These are phyloP conservation scores for Fusarium palustre DNA, from an alignment of 2,329 filamentous ascomycete genomes.

Conservation along the genomic window DNA sequence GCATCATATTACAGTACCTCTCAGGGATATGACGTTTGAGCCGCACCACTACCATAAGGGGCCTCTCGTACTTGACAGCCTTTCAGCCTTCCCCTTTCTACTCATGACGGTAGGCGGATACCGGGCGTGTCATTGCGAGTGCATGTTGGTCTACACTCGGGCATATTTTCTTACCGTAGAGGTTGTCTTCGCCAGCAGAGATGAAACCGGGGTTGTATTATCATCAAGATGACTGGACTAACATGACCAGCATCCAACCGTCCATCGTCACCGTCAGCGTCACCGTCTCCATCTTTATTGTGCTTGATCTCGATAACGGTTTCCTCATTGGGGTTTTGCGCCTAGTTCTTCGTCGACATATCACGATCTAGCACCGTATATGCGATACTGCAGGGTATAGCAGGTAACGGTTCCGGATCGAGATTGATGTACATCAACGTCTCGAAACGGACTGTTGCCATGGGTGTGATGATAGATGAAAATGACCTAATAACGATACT, in stretches of 20 bases:
- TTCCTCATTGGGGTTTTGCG: neutral
- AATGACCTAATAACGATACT: conserved; percentile 10
- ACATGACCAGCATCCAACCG: neutral
- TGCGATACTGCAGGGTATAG: conserved; percentile 4
- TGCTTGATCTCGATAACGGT: conserved; percentile 18
- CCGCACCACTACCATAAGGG: conserved; percentile 28
- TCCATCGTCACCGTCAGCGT: neutral
- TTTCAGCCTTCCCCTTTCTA: conserved; percentile 13
- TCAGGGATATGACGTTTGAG: conserved; percentile 41
- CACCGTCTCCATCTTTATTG: neutral
- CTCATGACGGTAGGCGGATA: conserved; percentile 26
- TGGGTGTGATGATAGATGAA: neutral
- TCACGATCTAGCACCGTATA: neutral
- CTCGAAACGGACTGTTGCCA: neutral
- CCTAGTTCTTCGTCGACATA: neutral
- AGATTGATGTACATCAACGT: conserved; percentile 7
- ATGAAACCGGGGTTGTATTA: neutral
- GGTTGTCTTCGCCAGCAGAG: neutral
- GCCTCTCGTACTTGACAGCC: conserved; percentile 1
- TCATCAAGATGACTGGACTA: neutral
- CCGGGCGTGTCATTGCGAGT: conserved; percentile 8
- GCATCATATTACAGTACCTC: conserved; percentile 40
- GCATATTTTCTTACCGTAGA: neutral
- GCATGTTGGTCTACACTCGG: conserved; percentile 1
- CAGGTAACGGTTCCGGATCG: conserved; percentile 1